Percentiles rank a stretch among this genome's conserved stretches.
These are phyloP conservation scores for Haematococcus sp. DNA, from an alignment of 139 green algal species.

Conservation along the genomic window DNA sequence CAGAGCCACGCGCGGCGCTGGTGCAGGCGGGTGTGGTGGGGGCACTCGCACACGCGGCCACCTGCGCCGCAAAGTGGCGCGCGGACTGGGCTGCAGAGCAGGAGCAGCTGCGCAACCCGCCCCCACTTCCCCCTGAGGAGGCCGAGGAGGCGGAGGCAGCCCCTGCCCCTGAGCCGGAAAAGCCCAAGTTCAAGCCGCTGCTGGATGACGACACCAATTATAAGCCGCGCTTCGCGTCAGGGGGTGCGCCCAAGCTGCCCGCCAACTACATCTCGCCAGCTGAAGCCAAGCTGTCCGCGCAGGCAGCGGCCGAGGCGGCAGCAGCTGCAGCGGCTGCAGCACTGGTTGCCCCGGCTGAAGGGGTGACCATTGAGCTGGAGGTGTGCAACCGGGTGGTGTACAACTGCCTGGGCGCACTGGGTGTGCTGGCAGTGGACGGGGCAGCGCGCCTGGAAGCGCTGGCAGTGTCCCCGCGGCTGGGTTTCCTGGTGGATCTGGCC, in stretches of 20 bases:
- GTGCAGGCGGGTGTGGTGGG: conserved; percentile 13
- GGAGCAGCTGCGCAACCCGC: neutral
- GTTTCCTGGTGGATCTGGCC: conserved; percentile 15
- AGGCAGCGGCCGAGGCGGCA: neutral
- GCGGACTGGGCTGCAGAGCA: neutral
- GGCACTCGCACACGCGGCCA: conserved; percentile 10
- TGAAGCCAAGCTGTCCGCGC: neutral
- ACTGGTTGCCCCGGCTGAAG: neutral
- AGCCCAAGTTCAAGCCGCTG: too few species aligned
- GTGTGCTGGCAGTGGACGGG: conserved; percentile 26
- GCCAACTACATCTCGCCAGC: neutral
- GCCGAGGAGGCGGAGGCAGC: neutral
- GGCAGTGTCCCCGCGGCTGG: conserved; percentile 12
- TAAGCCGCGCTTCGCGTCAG: neutral
- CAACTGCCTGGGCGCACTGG: conserved; percentile 31
- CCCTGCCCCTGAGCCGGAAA: too few species aligned
- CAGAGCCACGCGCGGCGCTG: conserved; percentile 6
- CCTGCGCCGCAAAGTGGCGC: neutral
- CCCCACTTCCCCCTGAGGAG: neutral
- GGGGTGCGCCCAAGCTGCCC: neutral
- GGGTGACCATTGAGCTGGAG: neutral
- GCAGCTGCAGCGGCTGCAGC: neutral
- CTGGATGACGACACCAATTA: neutral
- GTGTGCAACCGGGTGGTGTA: conserved; percentile 27
- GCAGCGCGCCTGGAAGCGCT: conserved; percentile 3